Evolutionary conservation across 192 early-diverging fungal genomes (phyloP).

Genomic region (Rhizophlyctis rosea): DNA sequence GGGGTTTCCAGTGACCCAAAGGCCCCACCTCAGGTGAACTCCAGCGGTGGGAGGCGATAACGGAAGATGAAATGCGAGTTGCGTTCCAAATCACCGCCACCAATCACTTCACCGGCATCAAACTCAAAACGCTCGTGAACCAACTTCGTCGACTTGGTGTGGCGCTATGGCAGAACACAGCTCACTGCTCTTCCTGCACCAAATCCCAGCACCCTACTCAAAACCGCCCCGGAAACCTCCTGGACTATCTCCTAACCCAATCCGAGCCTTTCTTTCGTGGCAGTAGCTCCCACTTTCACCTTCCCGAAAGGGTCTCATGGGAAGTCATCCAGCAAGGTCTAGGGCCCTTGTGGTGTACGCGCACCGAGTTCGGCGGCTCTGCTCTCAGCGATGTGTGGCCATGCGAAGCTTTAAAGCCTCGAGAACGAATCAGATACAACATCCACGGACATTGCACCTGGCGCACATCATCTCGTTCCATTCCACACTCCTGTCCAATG

Average conservation of each 20-base stretch:
- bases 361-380: constrained; percentile 71
- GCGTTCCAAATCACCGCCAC: constrained; percentile 77
- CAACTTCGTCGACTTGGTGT: constrained; percentile 64
- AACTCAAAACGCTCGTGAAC: constrained; percentile 68
- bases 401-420: constrained; percentile 39
- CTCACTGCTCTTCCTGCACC: constrained; percentile 54
- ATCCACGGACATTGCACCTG: constrained; percentile 12
- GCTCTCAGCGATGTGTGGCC: constrained; percentile 91
- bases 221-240: constrained; percentile 77
- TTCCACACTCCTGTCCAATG: constrained; percentile 96
- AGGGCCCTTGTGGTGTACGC: constrained; percentile 77
- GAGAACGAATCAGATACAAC: constrained; percentile 2
- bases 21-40: constrained; percentile 71
- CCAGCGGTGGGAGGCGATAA: constrained; percentile 50
- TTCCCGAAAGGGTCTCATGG: constrained; percentile 63
- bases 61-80: constrained; percentile 42
- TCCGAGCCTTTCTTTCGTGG: constrained; percentile 55
- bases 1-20: constrained; percentile 63
- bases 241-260: constrained; percentile 74
- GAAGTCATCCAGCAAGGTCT: constrained; percentile 74
- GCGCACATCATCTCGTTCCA: constrained; percentile 53
- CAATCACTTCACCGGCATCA: constrained; percentile 78
- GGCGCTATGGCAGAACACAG: constrained; percentile 46
- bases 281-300: constrained; percentile 21
- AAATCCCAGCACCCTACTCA: not conserved